Conservation (phyloP, 495 filamentous ascomycete genomes). For the Polyplosphaeria fusca region DNA sequence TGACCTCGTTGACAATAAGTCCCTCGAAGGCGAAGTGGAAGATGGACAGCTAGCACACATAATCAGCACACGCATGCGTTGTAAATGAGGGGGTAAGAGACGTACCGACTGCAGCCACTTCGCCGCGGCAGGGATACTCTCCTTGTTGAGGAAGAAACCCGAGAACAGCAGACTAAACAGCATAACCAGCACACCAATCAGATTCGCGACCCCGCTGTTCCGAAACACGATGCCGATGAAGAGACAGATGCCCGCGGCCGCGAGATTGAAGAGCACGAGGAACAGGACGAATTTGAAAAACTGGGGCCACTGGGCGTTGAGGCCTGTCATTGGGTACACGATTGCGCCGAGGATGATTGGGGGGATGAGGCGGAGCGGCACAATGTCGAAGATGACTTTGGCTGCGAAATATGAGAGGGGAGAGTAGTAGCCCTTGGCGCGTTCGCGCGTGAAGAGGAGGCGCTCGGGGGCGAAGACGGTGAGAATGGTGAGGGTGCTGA, state of each 20-base stretch:
- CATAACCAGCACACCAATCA: conserved; percentile 96
- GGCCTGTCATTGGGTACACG: conserved; percentile 97
- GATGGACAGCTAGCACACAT: conserved; percentile 69
- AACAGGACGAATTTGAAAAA: conserved; percentile 92
- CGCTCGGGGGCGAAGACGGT: conserved; percentile 93
- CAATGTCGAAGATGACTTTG: conserved; percentile 92
- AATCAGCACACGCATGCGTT: neutral
- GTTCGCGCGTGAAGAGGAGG: conserved; percentile 86
- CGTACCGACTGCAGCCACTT: conserved; percentile 83
- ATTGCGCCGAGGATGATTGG: conserved; percentile 96
- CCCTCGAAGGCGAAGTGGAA: conserved; percentile 98
- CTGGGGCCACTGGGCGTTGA: conserved; percentile 75
- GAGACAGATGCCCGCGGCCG: conserved; percentile 85
- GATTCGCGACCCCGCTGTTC: conserved; percentile 86
- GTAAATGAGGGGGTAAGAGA: neutral
- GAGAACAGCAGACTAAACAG: conserved; percentile 94
- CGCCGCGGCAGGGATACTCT: conserved; percentile 79
- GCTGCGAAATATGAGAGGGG: conserved; percentile 94
- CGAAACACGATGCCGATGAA: conserved; percentile 96
- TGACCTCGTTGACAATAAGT: conserved; percentile 95
- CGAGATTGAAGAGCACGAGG: conserved; percentile 91
- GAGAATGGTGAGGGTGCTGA: conserved; percentile 89
- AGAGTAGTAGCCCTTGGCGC: conserved; percentile 97
- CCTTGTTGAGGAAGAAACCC: conserved; percentile 87
- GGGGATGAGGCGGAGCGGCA: conserved; percentile 88